phyloP scores from a whole-genome alignment of 768 basidiomycete species.

The Thelephora aurantiotincta region DNA sequence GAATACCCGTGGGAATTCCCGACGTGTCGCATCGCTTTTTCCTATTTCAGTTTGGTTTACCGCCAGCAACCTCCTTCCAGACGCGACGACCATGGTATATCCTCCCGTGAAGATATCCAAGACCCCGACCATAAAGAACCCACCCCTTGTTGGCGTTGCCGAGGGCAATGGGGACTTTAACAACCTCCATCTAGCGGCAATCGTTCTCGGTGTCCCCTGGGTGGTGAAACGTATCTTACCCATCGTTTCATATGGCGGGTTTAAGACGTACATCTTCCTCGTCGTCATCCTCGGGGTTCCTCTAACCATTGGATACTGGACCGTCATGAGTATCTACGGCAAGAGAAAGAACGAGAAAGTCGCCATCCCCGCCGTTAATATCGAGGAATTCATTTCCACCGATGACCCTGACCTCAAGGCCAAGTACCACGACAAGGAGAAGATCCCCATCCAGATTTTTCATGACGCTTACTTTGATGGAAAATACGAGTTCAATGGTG shows the following conservation, averaged over 20 bases:
- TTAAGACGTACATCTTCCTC: constrained; percentile 78
- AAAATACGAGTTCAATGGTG: constrained; percentile 93
- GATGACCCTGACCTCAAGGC: constrained; percentile 71
- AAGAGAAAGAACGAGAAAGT: constrained; percentile 76
- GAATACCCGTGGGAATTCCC: background rate
- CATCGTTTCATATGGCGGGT: constrained; percentile 69
- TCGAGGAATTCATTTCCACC: constrained; percentile 86
- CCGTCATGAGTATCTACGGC: constrained; percentile 71
- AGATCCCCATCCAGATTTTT: constrained; percentile 96
- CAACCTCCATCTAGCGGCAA: constrained; percentile 64
- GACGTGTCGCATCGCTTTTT: too few relatives aligned
- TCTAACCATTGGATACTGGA: constrained; percentile 80
- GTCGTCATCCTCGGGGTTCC: constrained; percentile 63
- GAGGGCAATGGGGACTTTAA: constrained; percentile 81
- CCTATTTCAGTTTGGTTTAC: too few relatives aligned
- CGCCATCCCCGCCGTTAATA: constrained; percentile 65
- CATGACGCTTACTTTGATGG: constrained; percentile 96
- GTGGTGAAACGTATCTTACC: constrained; percentile 73
- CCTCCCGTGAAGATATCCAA: constrained; percentile 46
- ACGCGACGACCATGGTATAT: constrained; percentile 21
- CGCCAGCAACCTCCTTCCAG: background rate
- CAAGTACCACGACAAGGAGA: constrained; percentile 69
- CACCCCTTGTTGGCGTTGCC: constrained; percentile 65
- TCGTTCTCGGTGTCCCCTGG: constrained; percentile 73
- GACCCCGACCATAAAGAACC: constrained; percentile 72